Base-by-base conservation (phyloP, 2,329 filamentous ascomycete genomes). In the Ophiostoma sp. region DNA sequence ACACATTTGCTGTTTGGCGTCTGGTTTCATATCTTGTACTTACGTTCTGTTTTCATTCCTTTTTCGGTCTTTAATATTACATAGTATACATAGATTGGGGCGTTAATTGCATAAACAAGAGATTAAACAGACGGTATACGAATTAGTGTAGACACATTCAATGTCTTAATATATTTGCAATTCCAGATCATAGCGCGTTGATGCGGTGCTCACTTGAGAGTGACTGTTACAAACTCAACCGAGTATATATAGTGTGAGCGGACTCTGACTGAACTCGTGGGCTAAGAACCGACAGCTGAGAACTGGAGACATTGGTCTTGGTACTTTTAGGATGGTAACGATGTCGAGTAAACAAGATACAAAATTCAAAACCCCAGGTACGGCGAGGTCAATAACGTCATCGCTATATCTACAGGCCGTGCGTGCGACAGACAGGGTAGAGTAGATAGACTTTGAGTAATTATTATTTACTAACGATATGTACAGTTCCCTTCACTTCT, bases 81-180 rank as follows among this genome's bases (percentile, higher is more conserved):
- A 60, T 64, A 64, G 33, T 68, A 68, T 62, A 67, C 39, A 67
- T 67, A 71, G 67, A 67, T 60, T 36, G 62, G 33, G 36, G 67
- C 52, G 67, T 68, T 67, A 23, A 44, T 41, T 39, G 62, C 33
- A 36, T 65, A 64, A 35, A 31, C n/a, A 65, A 65, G 62, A 65
- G 57, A 35, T 15, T 57, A 27, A 27, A 27, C 11, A 57, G 52
- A 57, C 10, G 27, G 52, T 23, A 27, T 27, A 4, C 8, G 17
- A 27, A 48, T 31, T 41, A 10, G 1, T 41, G 36, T 39, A 39
- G 39, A 48, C n/a, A 62, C 35, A n/a, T n/a, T n/a, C n/a, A 15
- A 35, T 10, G 33, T 27, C 27, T 31, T 31, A 31, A 31, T 31
- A 31, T 31, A 31, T 31, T 3, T 31, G 27, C 3, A 31, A 31